These are phyloP conservation scores for Asclepias syriaca DNA, from an alignment of 257 asterid species.

Conservation along the genomic window DNA sequence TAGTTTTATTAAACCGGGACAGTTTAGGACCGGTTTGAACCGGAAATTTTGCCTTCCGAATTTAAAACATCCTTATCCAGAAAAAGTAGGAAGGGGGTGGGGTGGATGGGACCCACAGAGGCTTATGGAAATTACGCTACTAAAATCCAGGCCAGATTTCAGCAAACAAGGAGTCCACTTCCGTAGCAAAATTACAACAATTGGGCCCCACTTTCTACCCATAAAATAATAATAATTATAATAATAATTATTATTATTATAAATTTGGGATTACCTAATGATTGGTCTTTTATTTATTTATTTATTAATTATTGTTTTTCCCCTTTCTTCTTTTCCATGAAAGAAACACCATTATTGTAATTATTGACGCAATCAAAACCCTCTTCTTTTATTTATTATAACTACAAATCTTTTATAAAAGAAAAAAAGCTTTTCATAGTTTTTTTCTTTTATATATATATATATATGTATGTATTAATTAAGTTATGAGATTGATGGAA, in stretches of 20 bases:
- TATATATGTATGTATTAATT: too few relatives aligned
- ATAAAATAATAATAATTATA: neutral
- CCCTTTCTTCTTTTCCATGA: neutral
- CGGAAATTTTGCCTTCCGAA: too few relatives aligned
- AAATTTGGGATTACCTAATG: conserved; percentile 12
- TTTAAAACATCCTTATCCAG: too few relatives aligned
- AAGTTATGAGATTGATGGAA: too few relatives aligned
- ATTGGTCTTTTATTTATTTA: conserved; percentile 7
- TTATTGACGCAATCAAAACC: neutral
- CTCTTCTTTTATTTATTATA: neutral
- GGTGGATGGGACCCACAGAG: too few relatives aligned
- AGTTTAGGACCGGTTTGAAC: too few relatives aligned
- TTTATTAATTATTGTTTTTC: neutral
- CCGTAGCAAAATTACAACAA: conserved; percentile 1
- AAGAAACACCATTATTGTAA: conserved; percentile 1
- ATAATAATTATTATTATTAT: neutral
- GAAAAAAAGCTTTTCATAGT: too few relatives aligned
- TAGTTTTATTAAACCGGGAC: too few relatives aligned
- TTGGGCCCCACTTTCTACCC: neutral
- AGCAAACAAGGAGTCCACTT: neutral
- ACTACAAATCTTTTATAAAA: too few relatives aligned
- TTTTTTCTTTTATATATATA: too few relatives aligned
- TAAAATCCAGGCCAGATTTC: neutral
- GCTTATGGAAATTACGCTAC: too few relatives aligned
- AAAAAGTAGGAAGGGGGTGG: too few relatives aligned